phyloP scores from a whole-genome alignment of 768 basidiomycete genomes.

The Termitomyces titanicus region DNA sequence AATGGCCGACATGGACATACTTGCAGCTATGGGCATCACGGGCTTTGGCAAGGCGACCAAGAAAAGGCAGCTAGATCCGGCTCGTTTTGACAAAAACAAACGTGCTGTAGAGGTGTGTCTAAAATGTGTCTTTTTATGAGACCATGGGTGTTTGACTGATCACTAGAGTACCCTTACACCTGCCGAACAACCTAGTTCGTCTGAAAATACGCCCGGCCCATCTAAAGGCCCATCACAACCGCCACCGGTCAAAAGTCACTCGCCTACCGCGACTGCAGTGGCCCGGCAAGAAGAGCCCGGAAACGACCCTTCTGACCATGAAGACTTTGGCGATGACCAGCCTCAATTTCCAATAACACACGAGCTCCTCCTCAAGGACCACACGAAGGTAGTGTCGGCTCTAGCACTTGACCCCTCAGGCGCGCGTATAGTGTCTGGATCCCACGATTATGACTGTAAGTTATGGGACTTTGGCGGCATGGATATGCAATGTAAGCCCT shows the following conservation, averaged over 20 bases:
- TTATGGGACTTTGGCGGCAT: conserved; percentile 99
- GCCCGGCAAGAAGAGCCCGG: conserved; percentile 43
- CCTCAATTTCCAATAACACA: conserved; percentile 84
- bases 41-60: conserved; percentile 77
- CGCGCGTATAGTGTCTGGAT: conserved; percentile 85
- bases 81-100: conserved; percentile 76
- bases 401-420: conserved; percentile 92
- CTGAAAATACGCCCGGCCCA: conserved; percentile 16
- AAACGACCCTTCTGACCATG: conserved; percentile 52
- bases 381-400: conserved; percentile 93
- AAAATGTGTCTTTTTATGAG: not conserved
- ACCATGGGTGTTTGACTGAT: not conserved
- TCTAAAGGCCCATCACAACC: conserved; percentile 6
- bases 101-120: conserved; percentile 44
- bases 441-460: conserved; percentile 97
- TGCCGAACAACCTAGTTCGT: not conserved
- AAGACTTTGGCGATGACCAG: conserved; percentile 40
- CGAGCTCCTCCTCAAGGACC: conserved; percentile 90
- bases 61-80: conserved; percentile 67
- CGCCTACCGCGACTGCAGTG: conserved; percentile 19
- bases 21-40: conserved; percentile 80
- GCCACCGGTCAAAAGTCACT: conserved; percentile 10
- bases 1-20: conserved; percentile 59
- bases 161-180: conserved; percentile 1
- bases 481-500: conserved; percentile 86